phyloP scores from a whole-genome alignment of 1,139 yeast species.

The Candida sojae region DNA sequence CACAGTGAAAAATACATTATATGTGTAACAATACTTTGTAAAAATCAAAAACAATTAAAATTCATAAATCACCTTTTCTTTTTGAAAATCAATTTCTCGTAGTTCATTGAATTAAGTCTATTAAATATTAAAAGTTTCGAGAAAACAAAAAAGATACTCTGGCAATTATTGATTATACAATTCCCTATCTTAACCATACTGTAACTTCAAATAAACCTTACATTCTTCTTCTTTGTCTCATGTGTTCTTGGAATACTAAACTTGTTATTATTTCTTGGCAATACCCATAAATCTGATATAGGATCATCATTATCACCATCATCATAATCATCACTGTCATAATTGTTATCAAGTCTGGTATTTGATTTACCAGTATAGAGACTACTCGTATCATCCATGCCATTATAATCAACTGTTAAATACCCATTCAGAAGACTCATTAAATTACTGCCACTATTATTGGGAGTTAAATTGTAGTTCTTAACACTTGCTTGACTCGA shows the following conservation, averaged over 20 bases:
- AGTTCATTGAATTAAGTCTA: too few relatives aligned
- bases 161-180: too few relatives aligned
- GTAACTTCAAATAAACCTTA: neutral
- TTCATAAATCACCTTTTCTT: too few relatives aligned
- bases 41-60: too few relatives aligned
- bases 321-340: neutral
- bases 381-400: constrained; percentile 3
- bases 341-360: neutral
- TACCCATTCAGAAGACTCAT: constrained; percentile 7
- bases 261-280: neutral
- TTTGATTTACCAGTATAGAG: neutral
- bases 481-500: neutral
- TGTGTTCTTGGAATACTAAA: constrained; percentile 1
- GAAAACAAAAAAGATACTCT: too few relatives aligned
- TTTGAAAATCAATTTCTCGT: too few relatives aligned
- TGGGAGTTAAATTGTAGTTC: neutral
- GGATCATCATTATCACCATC: neutral
- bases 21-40: too few relatives aligned
- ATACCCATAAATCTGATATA: neutral
- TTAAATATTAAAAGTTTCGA: too few relatives aligned
- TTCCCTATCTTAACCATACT: neutral
- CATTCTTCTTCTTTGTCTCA: neutral
- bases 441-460: constrained; percentile 5
- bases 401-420: constrained; percentile 8
- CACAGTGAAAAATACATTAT: too few relatives aligned